Evolutionary conservation across 2,329 filamentous ascomycete genomes (phyloP).

Genomic region (Fusarium sp.): DNA sequence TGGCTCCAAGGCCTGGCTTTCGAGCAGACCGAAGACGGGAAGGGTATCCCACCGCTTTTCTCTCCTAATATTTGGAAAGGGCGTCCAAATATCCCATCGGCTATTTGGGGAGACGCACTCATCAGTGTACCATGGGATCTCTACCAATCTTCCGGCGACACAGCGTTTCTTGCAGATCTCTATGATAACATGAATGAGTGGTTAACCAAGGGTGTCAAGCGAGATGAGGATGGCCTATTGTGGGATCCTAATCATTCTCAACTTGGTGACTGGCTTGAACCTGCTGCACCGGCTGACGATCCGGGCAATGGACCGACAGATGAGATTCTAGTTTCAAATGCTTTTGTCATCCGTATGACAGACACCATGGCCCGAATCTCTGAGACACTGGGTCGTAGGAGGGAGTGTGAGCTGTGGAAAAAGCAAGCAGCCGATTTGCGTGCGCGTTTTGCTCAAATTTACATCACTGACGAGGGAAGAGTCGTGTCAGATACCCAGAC

Average conservation of each 20-base stretch:
- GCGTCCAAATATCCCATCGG: neutral
- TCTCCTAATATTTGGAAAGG: neutral
- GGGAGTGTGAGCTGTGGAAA: neutral
- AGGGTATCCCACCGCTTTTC: neutral
- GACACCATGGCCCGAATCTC: neutral
- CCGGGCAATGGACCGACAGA: neutral
- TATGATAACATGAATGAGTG: neutral
- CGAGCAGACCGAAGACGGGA: neutral
- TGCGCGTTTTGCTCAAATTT: neutral
- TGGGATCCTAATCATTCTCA: neutral
- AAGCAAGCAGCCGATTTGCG: neutral
- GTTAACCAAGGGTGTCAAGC: neutral
- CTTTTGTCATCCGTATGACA: neutral
- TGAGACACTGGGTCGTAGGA: neutral
- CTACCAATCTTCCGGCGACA: neutral
- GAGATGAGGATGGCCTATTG: neutral
- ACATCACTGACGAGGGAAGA: neutral
- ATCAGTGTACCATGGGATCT: neutral
- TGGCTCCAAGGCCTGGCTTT: neutral
- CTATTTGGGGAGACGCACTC: neutral
- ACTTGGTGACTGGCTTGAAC: neutral
- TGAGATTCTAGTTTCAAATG: neutral
- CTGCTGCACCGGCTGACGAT: neutral
- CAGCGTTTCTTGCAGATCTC: neutral
- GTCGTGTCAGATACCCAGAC: neutral